A percentile compares a stretch with the other conserved stretches of the same genome.
Evolutionary conservation across 2,329 filamentous ascomycete genomes (phyloP).

Genomic region (Aphanoascus verrucosus): DNA sequence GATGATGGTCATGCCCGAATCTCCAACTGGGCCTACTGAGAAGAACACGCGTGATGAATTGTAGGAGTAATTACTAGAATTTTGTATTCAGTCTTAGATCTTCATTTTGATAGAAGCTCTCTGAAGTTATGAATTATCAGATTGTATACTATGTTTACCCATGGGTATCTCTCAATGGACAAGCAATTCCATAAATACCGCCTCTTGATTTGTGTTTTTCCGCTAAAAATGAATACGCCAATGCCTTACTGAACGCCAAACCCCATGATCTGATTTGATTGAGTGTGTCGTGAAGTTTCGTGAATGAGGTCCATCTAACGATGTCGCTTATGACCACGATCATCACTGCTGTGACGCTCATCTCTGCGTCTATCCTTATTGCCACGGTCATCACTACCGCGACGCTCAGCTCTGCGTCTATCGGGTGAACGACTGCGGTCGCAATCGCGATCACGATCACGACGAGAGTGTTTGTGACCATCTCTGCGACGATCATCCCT

Average conservation of each 20-base stretch:
- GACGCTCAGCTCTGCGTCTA: constrained; percentile 5
- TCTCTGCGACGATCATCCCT: constrained; percentile 22
- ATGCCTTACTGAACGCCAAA: constrained; percentile 4
- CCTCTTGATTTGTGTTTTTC: constrained; percentile 4
- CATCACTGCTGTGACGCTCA: constrained; percentile 18
- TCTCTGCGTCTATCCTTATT: constrained; percentile 2
- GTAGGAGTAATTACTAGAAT: constrained; percentile 22
- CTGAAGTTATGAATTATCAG: no score
- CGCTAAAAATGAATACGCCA: neutral
- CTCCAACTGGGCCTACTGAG: constrained; percentile 28
- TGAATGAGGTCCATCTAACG: constrained; percentile 14
- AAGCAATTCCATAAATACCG: constrained; percentile 13
- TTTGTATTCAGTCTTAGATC: neutral
- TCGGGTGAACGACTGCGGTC: constrained; percentile 19
- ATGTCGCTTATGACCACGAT: constrained; percentile 20
- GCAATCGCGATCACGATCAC: constrained; percentile 18
- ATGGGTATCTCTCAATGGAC: constrained; percentile 10
- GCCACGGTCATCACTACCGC: constrained; percentile 21
- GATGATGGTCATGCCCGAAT: constrained; percentile 87
- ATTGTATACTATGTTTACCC: neutral
- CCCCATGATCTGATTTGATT: neutral
- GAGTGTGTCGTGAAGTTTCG: neutral
- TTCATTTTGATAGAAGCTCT: no score
- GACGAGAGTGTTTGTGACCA: constrained; percentile 21
- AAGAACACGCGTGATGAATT: constrained; percentile 40